Conservation (phyloP, 306 rosid genomes). For the Fagus crenata region DNA sequence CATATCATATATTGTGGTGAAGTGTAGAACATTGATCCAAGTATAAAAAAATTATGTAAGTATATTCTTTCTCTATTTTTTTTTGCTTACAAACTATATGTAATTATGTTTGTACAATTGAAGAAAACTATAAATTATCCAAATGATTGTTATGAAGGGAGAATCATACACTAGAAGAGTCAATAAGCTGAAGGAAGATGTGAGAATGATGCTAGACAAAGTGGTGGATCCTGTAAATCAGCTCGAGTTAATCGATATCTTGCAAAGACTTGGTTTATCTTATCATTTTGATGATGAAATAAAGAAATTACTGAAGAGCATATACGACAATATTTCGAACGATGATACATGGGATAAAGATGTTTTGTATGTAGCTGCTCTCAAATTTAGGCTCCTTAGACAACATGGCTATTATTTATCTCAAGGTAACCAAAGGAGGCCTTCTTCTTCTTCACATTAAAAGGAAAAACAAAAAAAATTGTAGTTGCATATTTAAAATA, state of each 20-base stretch:
- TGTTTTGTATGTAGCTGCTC: no score
- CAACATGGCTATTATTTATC: no score
- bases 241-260: slow-evolving; percentile 21
- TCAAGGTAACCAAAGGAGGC: background rate
- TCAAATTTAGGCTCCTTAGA: no score
- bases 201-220: background rate
- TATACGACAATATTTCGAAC: no score
- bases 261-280: slow-evolving; percentile 25
- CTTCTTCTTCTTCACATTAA: background rate
- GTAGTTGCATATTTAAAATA: background rate
- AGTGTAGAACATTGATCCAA: no score
- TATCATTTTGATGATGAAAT: slow-evolving; percentile 21
- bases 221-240: slow-evolving; percentile 10
- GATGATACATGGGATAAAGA: no score
- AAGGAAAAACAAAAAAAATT: background rate
- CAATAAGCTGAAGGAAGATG: slow-evolving; percentile 4
- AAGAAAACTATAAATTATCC: background rate
- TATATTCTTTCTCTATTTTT: no score
- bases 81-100: no score
- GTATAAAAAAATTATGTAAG: no score
- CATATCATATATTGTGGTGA: no score
- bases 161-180: background rate
- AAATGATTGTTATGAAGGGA: slow-evolving; percentile 6
- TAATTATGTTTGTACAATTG: background rate
- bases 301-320: no score